Conservation (phyloP, 192 early-diverging fungal species). For the Neocallimastix lanati region DNA sequence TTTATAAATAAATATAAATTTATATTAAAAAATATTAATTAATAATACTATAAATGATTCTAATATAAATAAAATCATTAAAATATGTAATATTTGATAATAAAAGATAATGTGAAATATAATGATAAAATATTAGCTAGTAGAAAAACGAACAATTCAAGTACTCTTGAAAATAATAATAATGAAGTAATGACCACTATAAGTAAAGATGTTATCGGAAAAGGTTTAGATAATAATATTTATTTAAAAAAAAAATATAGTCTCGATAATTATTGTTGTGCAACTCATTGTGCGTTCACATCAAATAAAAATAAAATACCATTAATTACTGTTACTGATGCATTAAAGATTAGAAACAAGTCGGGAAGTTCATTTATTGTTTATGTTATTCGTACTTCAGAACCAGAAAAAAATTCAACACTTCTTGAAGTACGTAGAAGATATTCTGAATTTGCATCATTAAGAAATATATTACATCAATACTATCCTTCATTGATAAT, state of each 20-base stretch:
- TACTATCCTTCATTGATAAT: conserved; percentile 77
- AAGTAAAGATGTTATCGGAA: not conserved
- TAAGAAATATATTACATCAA: conserved; percentile 53
- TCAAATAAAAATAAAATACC: not conserved
- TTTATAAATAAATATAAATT: too few species aligned
- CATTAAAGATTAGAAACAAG: not conserved
- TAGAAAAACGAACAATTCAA: not conserved
- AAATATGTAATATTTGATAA: too few species aligned
- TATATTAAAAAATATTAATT: too few species aligned
- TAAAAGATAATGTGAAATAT: not conserved
- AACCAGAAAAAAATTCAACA: conserved; percentile 1
- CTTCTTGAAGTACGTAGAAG: conserved; percentile 53
- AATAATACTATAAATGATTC: too few species aligned
- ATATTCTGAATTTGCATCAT: conserved; percentile 92
- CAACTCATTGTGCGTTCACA: not conserved
- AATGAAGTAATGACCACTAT: not conserved
- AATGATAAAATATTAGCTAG: not conserved
- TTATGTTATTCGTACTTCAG: conserved; percentile 29
- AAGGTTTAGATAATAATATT: not conserved
- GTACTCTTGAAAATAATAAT: not conserved
- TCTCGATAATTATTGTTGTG: not conserved
- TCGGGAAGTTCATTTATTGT: conserved; percentile 21
- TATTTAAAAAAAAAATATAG: not conserved
- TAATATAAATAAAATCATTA: too few species aligned
- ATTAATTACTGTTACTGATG: not conserved